Percentiles rank a stretch among this genome's conserved stretches.
Evolutionary conservation across 2,329 filamentous ascomycete genomes (phyloP).

Genomic region (Exophiala sp.): DNA sequence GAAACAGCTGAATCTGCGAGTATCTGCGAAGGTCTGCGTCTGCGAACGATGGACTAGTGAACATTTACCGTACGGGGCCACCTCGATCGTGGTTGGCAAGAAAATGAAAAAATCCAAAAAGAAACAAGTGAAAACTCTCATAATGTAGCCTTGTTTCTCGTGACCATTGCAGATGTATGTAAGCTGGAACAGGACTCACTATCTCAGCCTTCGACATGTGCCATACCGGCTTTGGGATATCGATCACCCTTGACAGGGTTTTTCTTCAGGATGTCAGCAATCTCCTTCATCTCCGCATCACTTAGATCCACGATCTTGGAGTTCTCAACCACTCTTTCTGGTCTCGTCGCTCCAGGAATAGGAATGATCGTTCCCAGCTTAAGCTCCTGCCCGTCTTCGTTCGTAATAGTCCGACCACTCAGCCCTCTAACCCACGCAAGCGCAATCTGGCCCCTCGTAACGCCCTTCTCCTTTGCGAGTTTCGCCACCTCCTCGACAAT

Average conservation of each 20-base stretch:
- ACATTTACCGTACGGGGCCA: background rate
- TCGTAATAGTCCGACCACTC: constrained; percentile 31
- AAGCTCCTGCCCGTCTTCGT: constrained; percentile 18
- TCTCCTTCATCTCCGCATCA: constrained; percentile 48
- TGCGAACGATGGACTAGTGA: background rate
- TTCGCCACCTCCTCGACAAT: constrained; percentile 46
- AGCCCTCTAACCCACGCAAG: constrained; percentile 48
- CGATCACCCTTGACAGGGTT: constrained; percentile 23
- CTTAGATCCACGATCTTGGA: constrained; percentile 39
- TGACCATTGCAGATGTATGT: too few relatives aligned
- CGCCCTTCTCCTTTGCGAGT: constrained; percentile 45
- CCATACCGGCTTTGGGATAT: constrained; percentile 11
- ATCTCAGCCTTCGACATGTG: background rate
- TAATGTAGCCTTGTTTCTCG: too few relatives aligned
- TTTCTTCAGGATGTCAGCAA: constrained; percentile 47
- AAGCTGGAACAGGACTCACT: too few relatives aligned
- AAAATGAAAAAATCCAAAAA: background rate
- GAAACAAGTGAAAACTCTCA: background rate
- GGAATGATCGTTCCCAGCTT: constrained; percentile 36
- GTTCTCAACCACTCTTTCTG: constrained; percentile 41
- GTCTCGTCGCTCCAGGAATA: constrained; percentile 41
- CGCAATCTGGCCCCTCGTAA: constrained; percentile 46
- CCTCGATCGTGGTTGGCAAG: background rate
- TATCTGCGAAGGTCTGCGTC: too few relatives aligned
- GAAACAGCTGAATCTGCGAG: background rate